Conservation (phyloP, 345 rosid species). For the Euphorbia pulcherrima region DNA sequence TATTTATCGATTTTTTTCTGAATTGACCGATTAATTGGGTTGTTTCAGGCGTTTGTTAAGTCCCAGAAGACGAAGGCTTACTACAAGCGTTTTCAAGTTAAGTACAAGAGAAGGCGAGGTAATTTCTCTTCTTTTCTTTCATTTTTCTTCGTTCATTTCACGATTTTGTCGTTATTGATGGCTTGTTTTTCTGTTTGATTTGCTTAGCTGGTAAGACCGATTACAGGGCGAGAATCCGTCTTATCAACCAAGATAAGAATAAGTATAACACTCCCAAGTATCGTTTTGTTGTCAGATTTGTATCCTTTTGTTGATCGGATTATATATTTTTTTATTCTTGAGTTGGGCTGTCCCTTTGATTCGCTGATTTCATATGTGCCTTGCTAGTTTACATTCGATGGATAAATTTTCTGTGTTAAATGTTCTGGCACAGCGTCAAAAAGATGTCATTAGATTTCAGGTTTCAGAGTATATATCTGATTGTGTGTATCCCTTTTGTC, state of each 20-base stretch:
- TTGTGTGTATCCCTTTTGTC: too few relatives aligned
- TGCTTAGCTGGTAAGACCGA: slow-evolving; percentile 66
- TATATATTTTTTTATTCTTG: neutral
- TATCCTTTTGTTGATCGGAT: slow-evolving; percentile 32
- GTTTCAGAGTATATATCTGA: neutral
- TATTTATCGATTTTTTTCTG: neutral
- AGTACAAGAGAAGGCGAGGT: slow-evolving; percentile 73
- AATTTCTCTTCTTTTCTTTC: neutral
- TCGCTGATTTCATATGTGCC: neutral
- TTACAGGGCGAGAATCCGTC: slow-evolving; percentile 63
- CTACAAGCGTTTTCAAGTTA: slow-evolving; percentile 68
- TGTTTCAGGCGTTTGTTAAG: slow-evolving; percentile 47
- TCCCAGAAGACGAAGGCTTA: slow-evolving; percentile 51
- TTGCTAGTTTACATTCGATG: neutral
- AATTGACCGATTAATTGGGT: neutral
- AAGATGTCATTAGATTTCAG: neutral
- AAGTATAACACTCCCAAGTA: slow-evolving; percentile 74
- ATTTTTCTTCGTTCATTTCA: neutral
- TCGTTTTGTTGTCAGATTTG: slow-evolving; percentile 63
- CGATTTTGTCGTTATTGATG: neutral
- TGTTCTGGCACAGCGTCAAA: neutral
- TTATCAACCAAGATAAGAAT: slow-evolving; percentile 68
- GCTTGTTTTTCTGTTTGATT: slow-evolving; percentile 1
- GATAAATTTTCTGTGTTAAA: too few relatives aligned
- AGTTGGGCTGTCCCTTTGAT: neutral